Base-by-base conservation (phyloP, 345 rosid species). In the Hevea brasiliensis region DNA sequence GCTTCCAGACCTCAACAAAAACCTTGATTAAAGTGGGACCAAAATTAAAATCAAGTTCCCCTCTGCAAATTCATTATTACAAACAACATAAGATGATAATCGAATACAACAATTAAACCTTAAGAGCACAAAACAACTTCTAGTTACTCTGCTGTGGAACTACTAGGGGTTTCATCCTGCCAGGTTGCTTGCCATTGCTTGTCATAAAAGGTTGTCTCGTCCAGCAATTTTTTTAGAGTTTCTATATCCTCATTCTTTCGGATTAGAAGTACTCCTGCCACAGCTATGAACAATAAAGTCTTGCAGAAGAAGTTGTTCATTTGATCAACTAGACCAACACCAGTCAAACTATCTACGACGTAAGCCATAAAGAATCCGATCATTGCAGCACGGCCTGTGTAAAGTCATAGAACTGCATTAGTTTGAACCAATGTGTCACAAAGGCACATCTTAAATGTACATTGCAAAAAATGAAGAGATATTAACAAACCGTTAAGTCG, bases 351-450 rank as follows among this genome's bases (percentile, higher is more conserved):
- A 73, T 95, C 99, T 48, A 95, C 99, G 17, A 92, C 77, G 83
- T 92, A 95, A 53, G 99, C 99, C 98, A 95, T 95, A 74, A 95
- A 95, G 89, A 95, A 95, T 26, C 99, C 97, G 27, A 92, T 71
- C 99, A 95, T 95, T 27, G 98, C 98, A 40, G 98, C 98, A 27
- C 97, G 93, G 44, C 98, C 98, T 92, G 82, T 58, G 62, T 23
- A 29, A 63, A 74, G 74, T 54, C 74, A 71, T 3, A 20, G 74
- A 78, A 70, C 7, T 42, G 14, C 3, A 65, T 53, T 50, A 40
- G 65, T 71, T 10, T 17, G 72, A 74, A 60, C 69, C 66, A 61
- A 58, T 8, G 24, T 45, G 40, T 35, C 42, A 12, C 42, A 42
- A 47, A 21, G 26, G 7, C 14, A 9, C 18, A n/a, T 57, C 44